phyloP scores from a whole-genome alignment of 495 filamentous ascomycete genomes.

The Aspergillus diversus region DNA sequence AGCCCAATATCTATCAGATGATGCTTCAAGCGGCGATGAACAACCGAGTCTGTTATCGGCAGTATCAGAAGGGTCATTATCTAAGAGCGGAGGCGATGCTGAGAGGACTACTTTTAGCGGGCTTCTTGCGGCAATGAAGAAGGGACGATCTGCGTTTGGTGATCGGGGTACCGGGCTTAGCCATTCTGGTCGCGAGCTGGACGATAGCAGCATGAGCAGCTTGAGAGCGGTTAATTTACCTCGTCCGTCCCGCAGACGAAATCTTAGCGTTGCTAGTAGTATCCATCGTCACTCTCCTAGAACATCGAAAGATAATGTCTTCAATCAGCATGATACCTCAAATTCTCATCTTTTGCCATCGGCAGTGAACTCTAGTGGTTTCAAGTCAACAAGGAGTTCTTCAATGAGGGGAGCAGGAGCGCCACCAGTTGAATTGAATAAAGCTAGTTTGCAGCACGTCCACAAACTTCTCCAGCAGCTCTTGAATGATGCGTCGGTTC shows the following conservation, averaged over 20 bases:
- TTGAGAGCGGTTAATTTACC: slow-evolving; percentile 57
- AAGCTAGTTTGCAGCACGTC: slow-evolving; percentile 85
- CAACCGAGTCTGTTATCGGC: slow-evolving; percentile 84
- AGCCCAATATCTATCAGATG: slow-evolving; percentile 93
- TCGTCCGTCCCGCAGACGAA: slow-evolving; percentile 65
- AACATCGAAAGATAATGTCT: slow-evolving; percentile 45
- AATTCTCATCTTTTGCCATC: slow-evolving; percentile 25
- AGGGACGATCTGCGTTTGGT: slow-evolving; percentile 69
- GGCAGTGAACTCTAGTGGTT: slow-evolving; percentile 38
- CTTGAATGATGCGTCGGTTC: slow-evolving; percentile 73
- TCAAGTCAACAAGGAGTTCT: slow-evolving; percentile 75
- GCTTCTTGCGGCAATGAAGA: slow-evolving; percentile 67
- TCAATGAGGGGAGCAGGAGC: slow-evolving; percentile 79
- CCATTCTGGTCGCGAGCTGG: slow-evolving; percentile 62
- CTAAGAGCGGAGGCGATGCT: slow-evolving; percentile 54
- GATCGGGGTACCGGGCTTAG: slow-evolving; percentile 71
- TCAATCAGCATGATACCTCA: slow-evolving; percentile 36
- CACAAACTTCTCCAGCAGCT: slow-evolving; percentile 82
- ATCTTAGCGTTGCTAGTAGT: slow-evolving; percentile 76
- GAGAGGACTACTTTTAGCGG: slow-evolving; percentile 58
- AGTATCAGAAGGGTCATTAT: slow-evolving; percentile 55
- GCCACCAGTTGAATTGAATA: slow-evolving; percentile 79
- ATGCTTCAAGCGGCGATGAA: slow-evolving; percentile 89
- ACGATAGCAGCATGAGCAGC: slow-evolving; percentile 62
- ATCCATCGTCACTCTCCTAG: slow-evolving; percentile 72